These are phyloP conservation scores for Grosmannia huntii DNA, from an alignment of 2,329 filamentous ascomycete species.

Conservation along the genomic window DNA sequence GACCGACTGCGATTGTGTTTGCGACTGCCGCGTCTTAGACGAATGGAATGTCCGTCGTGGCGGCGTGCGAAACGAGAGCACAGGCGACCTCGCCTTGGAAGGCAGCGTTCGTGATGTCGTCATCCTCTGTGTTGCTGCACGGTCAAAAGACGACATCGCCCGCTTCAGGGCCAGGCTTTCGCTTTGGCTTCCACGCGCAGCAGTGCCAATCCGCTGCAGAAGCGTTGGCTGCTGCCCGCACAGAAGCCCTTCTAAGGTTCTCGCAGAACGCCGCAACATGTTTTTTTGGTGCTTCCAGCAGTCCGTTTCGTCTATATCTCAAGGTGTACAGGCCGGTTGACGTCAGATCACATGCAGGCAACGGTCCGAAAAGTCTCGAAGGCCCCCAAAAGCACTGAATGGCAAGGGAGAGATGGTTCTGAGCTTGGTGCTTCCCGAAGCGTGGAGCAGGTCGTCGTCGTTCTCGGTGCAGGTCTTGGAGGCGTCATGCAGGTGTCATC, in stretches of 20 bases:
- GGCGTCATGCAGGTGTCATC: neutral
- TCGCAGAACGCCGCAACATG: constrained; percentile 1
- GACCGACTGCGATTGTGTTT: constrained; percentile 8
- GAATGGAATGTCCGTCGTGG: constrained; percentile 17
- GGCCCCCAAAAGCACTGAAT: neutral
- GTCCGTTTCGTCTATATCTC: neutral
- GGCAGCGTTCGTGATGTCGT: neutral
- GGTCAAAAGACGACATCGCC: neutral
- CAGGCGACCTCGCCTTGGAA: neutral
- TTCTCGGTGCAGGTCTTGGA: neutral
- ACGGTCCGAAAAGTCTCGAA: neutral
- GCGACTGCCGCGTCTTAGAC: constrained; percentile 14
- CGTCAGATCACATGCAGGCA: neutral
- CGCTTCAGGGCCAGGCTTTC: neutral
- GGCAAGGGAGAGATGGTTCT: neutral
- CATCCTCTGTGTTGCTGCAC: neutral
- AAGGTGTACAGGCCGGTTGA: neutral
- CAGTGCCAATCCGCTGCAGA: neutral
- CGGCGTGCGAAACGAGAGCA: neutral
- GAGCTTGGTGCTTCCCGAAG: neutral
- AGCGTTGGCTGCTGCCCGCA: neutral
- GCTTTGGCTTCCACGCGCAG: neutral
- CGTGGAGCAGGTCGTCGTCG: neutral
- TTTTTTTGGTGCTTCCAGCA: neutral
- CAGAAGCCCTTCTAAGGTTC: neutral